phyloP scores from a whole-genome alignment of 805 yeast species.

The Komagataella pseudopastoris region DNA sequence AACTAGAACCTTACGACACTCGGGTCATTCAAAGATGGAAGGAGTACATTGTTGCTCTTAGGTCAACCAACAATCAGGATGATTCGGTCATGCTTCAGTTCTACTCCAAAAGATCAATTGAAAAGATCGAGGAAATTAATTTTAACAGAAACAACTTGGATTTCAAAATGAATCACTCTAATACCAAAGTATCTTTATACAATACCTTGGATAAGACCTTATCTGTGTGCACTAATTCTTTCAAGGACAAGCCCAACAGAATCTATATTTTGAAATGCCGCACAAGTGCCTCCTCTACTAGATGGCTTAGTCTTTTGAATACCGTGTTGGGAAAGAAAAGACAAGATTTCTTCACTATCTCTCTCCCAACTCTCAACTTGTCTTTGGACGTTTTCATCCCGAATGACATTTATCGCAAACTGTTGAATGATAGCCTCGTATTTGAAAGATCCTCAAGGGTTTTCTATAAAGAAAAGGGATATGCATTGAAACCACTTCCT shows the following conservation, averaged over 20 bases:
- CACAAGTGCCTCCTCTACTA: constrained; percentile 36
- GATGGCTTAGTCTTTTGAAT: constrained; percentile 51
- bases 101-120: constrained; percentile 30
- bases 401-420: constrained; percentile 7
- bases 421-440: neutral
- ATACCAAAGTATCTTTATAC: constrained; percentile 34
- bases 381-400: constrained; percentile 36
- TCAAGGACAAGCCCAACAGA: constrained; percentile 6
- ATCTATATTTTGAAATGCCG: constrained; percentile 42
- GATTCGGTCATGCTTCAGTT: constrained; percentile 53
- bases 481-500: neutral
- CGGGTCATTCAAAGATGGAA: constrained; percentile 62
- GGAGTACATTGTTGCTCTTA: constrained; percentile 62
- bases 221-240: constrained; percentile 21
- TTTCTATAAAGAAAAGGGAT: neutral
- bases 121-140: constrained; percentile 4
- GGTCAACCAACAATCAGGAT: constrained; percentile 38
- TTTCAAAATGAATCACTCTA: constrained; percentile 2
- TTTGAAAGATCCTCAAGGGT: neutral
- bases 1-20: constrained; percentile 32
- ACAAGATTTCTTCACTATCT: constrained; percentile 9
- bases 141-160: constrained; percentile 2
- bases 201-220: constrained; percentile 62
- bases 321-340: constrained; percentile 26
- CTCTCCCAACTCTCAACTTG: constrained; percentile 26